phyloP scores from a whole-genome alignment of 2,329 filamentous ascomycete genomes.

The Myriosclerotinia curreyana region DNA sequence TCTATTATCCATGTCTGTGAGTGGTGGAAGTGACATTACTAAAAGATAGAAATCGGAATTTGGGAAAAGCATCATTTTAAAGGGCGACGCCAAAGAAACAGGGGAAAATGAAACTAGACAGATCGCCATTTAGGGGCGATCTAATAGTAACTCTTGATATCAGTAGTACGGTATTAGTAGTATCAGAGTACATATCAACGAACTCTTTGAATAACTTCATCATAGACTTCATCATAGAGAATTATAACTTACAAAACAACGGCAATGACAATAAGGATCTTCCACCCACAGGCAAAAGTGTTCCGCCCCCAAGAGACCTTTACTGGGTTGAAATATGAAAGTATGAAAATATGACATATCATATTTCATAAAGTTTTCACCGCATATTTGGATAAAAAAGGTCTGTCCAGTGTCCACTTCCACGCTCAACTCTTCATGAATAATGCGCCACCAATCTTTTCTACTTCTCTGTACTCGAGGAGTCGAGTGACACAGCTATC shows the following conservation, averaged over 20 bases:
- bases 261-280: background rate
- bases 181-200: conserved; percentile 1
- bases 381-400: conserved; percentile 15
- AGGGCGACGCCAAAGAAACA: conserved; percentile 18
- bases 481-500: background rate
- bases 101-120: conserved; percentile 19
- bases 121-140: conserved; percentile 24
- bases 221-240: background rate
- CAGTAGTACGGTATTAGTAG: background rate
- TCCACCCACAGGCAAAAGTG: too few relatives aligned
- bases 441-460: conserved; percentile 9
- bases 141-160: conserved; percentile 12
- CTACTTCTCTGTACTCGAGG: background rate
- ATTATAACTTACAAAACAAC: background rate
- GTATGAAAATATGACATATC: conserved; percentile 17
- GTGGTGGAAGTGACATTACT: conserved; percentile 16
- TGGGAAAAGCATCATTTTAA: conserved; percentile 18
- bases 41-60: conserved; percentile 15
- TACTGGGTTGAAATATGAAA: background rate
- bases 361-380: conserved; percentile 6
- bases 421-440: conserved; percentile 5
- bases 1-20: conserved; percentile 8
- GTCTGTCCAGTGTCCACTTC: background rate
- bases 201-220: background rate
- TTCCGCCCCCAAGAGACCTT: conserved; percentile 3